These are phyloP conservation scores for Aegilops umbellulata DNA, from an alignment of 176 grass and related monocot genomes.

Conservation along the genomic window DNA sequence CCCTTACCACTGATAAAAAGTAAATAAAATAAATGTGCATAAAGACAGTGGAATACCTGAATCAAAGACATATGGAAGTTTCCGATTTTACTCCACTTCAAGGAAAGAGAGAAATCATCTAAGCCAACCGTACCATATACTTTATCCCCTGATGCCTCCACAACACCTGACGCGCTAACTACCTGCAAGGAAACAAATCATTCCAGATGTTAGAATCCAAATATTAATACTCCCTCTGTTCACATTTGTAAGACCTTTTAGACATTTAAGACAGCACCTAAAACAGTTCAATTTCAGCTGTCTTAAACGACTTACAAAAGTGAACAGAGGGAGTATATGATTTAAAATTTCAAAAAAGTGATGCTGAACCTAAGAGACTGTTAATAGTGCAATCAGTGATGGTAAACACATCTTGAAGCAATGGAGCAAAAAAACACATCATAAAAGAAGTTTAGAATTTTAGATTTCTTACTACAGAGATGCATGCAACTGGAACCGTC, in stretches of 20 bases:
- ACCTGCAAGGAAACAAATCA: constrained; percentile 43
- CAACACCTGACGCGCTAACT: constrained; percentile 66
- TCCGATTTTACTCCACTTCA: constrained; percentile 90
- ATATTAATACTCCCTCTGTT: not conserved
- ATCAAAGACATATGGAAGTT: constrained; percentile 87
- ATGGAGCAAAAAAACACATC: constrained; percentile 3
- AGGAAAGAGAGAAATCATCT: constrained; percentile 65
- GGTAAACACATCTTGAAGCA: not conserved
- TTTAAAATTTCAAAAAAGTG: not conserved
- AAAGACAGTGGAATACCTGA: constrained; percentile 50
- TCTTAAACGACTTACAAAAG: too few relatives aligned
- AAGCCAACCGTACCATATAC: constrained; percentile 67
- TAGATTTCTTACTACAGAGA: constrained; percentile 72
- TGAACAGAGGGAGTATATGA: not conserved
- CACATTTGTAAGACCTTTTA: too few relatives aligned
- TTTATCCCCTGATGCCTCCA: constrained; percentile 64
- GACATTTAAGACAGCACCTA: too few relatives aligned
- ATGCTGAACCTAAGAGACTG: not conserved
- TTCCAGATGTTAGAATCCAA: not conserved
- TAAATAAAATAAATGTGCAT: not conserved
- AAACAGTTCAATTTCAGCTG: too few relatives aligned
- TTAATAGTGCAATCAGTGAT: constrained; percentile 16
- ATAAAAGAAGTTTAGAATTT: not conserved
- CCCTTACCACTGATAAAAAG: not conserved
- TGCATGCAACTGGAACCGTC: constrained; percentile 79